Base-by-base conservation (phyloP, 345 rosid species). In the Brassica cretica region DNA sequence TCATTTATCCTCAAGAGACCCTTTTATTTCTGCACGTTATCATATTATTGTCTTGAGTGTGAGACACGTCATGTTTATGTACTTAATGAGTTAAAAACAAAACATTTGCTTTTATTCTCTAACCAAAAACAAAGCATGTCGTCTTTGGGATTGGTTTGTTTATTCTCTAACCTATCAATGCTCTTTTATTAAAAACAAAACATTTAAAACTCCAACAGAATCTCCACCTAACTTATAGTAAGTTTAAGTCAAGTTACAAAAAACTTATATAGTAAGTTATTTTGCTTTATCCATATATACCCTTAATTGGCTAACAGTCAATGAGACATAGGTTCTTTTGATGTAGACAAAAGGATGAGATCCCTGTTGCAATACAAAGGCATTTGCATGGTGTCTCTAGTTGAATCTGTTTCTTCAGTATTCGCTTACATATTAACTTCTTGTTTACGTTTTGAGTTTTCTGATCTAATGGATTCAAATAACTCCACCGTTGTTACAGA, bases 341-440 rank as follows among this genome's bases (percentile, higher is more conserved):
- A 55, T 55, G 11, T 55, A 55, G 25, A 55, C 61, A 8, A 21
- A 5, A 4, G 60, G 21, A 53, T 53, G 16, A 16, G 59, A 7
- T 15, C 3, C 11, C 76, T 92, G n/a, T n/a, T n/a, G 56, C 92
- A 90, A 65, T 90, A 90, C 4, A 87, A 88, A 6, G 92, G 93
- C 49, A 93, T 90, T 90, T 25, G 92, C 92, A 7, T 88, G 90
- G 91, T 88, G 91, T 88, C 93, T 0, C 89, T 86, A 46, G 91
- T 88, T 2, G 91, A 89, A 69, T 84, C 88, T 8, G 92, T 88
- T 44, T 5, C 15, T 11, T 72, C 92, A n/a, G 15, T 15, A 15
- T 15, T 53, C 9, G 18, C 91, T n/a, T 33, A 81, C 67, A 49
- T 27, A 27, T 88, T 59, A 60, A 83, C 7, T 77, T 86, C 81